Evolutionary conservation across 805 yeast species (phyloP).

Genomic region (Clavispora fructus): DNA sequence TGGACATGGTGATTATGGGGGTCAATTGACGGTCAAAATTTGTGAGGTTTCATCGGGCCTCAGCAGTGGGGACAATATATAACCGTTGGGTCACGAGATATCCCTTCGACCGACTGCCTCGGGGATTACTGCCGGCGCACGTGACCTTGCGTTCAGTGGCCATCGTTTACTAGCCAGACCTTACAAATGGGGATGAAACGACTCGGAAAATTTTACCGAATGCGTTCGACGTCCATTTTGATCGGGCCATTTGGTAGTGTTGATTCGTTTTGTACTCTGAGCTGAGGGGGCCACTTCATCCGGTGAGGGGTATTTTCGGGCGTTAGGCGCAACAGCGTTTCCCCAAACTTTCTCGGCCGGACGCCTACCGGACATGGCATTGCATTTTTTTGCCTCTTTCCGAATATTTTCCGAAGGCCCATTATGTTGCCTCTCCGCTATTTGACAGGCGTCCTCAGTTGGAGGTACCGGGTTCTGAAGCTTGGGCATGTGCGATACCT

Average conservation of each 20-base stretch:
- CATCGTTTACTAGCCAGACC: no score
- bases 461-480: no score
- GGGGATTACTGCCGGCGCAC: neutral
- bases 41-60: neutral
- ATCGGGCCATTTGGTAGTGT: no score
- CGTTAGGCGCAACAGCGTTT: neutral
- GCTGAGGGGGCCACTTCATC: neutral
- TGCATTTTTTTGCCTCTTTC: neutral
- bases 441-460: no score
- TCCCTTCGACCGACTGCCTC: constrained; percentile 1
- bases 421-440: no score
- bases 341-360: neutral
- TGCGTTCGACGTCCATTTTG: no score
- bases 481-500: no score
- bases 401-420: neutral
- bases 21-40: neutral
- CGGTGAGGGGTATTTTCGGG: neutral
- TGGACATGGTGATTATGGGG: constrained; percentile 23
- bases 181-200: no score
- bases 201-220: no score
- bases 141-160: neutral
- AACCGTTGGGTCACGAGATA: neutral
- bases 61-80: neutral
- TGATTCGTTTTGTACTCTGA: neutral
- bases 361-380: neutral